These are phyloP conservation scores for Leptomonas pyrrhocoris DNA, from an alignment of 208 protist species.

Conservation along the genomic window DNA sequence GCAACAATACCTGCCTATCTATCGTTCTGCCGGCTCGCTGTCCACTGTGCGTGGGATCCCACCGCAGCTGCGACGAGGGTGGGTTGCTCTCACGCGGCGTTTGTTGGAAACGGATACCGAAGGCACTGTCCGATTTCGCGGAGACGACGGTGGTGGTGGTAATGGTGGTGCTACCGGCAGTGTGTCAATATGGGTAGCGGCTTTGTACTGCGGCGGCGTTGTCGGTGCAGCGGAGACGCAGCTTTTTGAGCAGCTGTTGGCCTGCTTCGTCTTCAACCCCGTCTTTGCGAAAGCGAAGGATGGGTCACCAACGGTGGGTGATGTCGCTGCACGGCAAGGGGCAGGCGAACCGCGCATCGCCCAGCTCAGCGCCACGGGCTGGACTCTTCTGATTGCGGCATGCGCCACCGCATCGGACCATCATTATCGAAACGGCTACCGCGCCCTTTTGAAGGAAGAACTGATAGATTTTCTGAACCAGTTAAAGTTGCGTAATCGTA, in stretches of 20 bases:
- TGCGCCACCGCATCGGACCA: slow-evolving; percentile 38
- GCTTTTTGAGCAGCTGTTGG: slow-evolving; percentile 64
- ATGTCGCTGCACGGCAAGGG: neutral
- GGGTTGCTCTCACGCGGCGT: slow-evolving; percentile 11
- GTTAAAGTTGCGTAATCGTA: neutral
- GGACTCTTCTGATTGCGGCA: slow-evolving; percentile 50
- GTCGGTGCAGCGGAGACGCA: slow-evolving; percentile 62
- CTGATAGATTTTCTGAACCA: slow-evolving; percentile 18
- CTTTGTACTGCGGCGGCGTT: slow-evolving; percentile 51
- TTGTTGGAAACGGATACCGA: slow-evolving; percentile 13
- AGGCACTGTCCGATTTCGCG: neutral
- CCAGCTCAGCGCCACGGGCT: slow-evolving; percentile 29
- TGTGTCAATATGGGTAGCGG: slow-evolving; percentile 38
- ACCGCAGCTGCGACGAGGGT: slow-evolving; percentile 15
- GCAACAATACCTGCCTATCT: slow-evolving; percentile 1
- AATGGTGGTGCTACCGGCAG: too few relatives aligned
- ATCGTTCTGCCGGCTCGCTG: slow-evolving; percentile 7
- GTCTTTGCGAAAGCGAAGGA: neutral
- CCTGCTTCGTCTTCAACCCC: slow-evolving; percentile 38
- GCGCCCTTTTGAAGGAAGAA: neutral
- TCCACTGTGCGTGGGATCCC: neutral
- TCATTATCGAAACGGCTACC: slow-evolving; percentile 14
- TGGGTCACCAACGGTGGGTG: neutral
- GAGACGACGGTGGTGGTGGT: too few relatives aligned
- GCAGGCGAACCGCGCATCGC: neutral